Percentiles rank a stretch among this genome's conserved stretches.
Evolutionary conservation across 2,329 filamentous ascomycete genomes (phyloP).

Genomic region (Colletotrichum karsti): DNA sequence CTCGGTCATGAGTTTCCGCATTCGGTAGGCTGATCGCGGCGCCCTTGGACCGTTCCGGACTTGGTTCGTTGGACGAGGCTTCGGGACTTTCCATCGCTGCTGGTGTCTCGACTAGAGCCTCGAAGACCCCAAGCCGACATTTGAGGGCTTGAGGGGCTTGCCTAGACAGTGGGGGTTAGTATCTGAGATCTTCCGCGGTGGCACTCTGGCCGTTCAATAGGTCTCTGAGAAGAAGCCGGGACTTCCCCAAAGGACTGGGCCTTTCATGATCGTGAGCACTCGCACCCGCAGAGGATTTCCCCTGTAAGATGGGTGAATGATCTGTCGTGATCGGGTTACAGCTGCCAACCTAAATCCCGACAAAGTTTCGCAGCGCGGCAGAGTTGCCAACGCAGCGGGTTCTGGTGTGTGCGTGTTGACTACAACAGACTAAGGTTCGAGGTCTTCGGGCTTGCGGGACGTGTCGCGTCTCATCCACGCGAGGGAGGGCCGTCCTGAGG

Average conservation of each 20-base stretch:
- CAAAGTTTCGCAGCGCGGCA: background rate
- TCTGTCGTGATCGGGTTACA: conserved; percentile 24
- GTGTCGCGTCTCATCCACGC: background rate
- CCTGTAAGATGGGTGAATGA: background rate
- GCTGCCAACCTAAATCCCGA: conserved; percentile 12
- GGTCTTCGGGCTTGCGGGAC: conserved; percentile 4
- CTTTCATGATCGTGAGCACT: background rate
- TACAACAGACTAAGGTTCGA: background rate
- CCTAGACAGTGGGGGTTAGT: no score
- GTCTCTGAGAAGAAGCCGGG: background rate
- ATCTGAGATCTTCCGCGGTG: no score
- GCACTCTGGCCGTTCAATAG: no score
- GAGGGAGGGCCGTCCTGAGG: background rate
- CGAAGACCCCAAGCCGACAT: no score
- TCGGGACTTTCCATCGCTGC: background rate
- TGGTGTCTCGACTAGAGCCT: background rate
- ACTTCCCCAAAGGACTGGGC: background rate
- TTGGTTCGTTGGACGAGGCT: background rate
- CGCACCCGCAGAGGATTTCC: background rate
- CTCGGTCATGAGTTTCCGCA: conserved; percentile 10
- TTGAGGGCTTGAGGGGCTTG: no score
- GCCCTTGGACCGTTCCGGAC: background rate
- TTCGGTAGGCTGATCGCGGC: background rate
- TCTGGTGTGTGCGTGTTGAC: background rate
- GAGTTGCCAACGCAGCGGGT: conserved; percentile 4